phyloP scores from a whole-genome alignment of 2,329 filamentous ascomycete genomes.

The Colletotrichum sp. region DNA sequence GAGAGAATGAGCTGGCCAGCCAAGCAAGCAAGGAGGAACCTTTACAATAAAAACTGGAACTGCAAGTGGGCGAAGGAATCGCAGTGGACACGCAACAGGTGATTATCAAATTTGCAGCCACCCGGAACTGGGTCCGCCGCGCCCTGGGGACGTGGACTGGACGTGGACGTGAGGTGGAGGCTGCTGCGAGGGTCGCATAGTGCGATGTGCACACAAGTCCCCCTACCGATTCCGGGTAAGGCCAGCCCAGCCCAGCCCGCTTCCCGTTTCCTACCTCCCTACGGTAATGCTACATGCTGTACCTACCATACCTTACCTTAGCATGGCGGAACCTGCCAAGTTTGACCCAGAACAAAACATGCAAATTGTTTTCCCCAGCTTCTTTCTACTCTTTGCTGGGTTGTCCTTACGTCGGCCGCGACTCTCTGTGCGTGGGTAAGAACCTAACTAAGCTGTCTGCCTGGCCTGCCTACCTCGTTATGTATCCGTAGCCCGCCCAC shows the following conservation, averaged over 20 bases:
- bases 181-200: not conserved
- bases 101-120: not conserved
- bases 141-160: not conserved
- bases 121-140: not conserved
- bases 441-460: not conserved
- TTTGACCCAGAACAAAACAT: not conserved
- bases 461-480: not conserved
- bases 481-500: not conserved
- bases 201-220: not conserved
- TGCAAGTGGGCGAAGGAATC: not conserved
- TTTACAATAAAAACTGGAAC: not conserved
- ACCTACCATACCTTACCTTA: not conserved
- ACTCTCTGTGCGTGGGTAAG: not conserved
- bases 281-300: not conserved
- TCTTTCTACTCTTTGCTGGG: not conserved
- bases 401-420: not conserved
- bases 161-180: not conserved
- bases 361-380: not conserved
- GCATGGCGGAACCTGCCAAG: not conserved
- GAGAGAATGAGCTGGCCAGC: not conserved
- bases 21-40: not conserved
- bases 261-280: not conserved
- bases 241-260: not conserved
- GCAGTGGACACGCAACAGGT: not conserved
- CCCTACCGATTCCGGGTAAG: not conserved